These are phyloP conservation scores for Candida dajiaensis DNA, from an alignment of 805 yeast genomes.

Conservation along the genomic window DNA sequence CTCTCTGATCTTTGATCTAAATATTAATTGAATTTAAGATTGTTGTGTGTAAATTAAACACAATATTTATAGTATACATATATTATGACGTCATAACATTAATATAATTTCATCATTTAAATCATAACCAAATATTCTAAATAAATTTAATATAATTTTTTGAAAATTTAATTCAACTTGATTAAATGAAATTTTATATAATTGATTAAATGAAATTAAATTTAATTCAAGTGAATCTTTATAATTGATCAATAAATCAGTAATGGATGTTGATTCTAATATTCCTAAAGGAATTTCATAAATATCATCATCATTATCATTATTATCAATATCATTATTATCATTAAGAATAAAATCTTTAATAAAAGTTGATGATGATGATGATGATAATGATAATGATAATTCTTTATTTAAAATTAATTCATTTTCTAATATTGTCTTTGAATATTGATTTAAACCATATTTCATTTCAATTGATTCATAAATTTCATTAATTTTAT, in stretches of 20 bases:
- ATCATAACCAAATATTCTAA: background rate
- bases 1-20: no score
- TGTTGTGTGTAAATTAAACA: no score
- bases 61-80: no score
- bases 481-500: background rate
- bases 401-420: no score
- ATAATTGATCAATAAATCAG: background rate
- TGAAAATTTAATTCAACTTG: background rate
- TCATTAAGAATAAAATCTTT: no score
- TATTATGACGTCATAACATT: no score
- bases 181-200: background rate
- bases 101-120: background rate
- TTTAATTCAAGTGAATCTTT: background rate
- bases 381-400: no score
- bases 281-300: conserved; percentile 3
- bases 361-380: no score
- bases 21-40: no score
- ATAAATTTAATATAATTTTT: background rate
- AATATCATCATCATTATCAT: background rate
- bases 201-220: background rate
- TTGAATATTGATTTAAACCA: background rate
- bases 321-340: no score
- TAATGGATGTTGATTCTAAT: conserved; percentile 1
- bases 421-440: background rate
- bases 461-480: conserved; percentile 1